These are phyloP conservation scores for Eurotiales sp. DNA, from an alignment of 2,329 filamentous ascomycete species.

Conservation along the genomic window DNA sequence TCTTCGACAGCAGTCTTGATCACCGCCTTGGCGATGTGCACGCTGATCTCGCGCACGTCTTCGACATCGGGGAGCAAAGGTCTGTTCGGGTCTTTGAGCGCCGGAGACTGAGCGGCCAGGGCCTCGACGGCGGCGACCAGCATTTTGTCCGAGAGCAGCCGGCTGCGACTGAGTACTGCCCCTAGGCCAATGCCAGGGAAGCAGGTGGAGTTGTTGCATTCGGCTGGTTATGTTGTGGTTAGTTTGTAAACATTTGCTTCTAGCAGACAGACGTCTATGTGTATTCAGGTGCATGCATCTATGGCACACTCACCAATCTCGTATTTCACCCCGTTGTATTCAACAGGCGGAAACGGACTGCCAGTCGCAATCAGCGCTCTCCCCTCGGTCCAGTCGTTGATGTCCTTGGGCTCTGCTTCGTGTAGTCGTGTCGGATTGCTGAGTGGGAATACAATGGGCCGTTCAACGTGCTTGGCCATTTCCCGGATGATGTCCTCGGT, in stretches of 20 bases:
- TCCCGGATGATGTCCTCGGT: conserved; percentile 68
- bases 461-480: conserved; percentile 69
- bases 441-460: conserved; percentile 75
- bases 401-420: conserved; percentile 72
- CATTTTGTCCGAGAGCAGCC: conserved; percentile 69
- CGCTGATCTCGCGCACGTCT: conserved; percentile 69
- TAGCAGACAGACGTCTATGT: too few species aligned
- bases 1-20: conserved; percentile 69
- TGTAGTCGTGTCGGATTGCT: conserved; percentile 83
- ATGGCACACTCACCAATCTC: conserved; percentile 54
- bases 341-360: conserved; percentile 74
- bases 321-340: conserved; percentile 51
- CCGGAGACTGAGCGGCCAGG: conserved; percentile 68
- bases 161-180: conserved; percentile 65
- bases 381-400: conserved; percentile 74
- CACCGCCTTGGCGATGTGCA: conserved; percentile 65
- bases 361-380: conserved; percentile 78
- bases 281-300: neutral
- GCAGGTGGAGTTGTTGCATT: conserved; percentile 84
- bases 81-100: conserved; percentile 59
- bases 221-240: conserved; percentile 49
- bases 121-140: conserved; percentile 75
- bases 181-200: conserved; percentile 86
- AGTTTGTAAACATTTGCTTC: too few species aligned
- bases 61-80: conserved; percentile 74